Evolutionary conservation across 1,284 basidiomycete species (phyloP).

Genomic region (Paramarasmius palmivorus): DNA sequence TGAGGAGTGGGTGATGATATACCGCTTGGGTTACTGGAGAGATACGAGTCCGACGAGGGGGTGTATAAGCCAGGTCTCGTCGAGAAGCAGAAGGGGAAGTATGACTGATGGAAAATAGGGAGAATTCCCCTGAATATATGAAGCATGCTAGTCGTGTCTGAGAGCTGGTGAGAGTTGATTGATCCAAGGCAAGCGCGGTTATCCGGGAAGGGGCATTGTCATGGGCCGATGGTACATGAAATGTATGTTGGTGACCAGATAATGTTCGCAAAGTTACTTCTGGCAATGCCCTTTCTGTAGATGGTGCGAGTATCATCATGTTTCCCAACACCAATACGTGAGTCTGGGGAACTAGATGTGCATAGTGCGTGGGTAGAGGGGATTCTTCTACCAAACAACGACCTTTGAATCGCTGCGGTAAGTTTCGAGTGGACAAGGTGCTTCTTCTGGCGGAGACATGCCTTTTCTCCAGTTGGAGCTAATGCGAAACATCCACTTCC

Average conservation of each 20-base stretch:
- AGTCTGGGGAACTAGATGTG: slow-evolving; percentile 15
- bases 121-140: slow-evolving; percentile 68
- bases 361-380: not conserved
- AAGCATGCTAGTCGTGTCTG: slow-evolving; percentile 57
- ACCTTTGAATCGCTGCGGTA: slow-evolving; percentile 35
- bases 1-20: slow-evolving; percentile 75
- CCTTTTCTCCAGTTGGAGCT: slow-evolving; percentile 79
- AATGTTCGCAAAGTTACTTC: slow-evolving; percentile 10
- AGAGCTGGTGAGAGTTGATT: slow-evolving; percentile 53
- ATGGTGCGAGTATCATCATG: slow-evolving; percentile 14
- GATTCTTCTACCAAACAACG: slow-evolving; percentile 51
- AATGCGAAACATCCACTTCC: slow-evolving; percentile 85
- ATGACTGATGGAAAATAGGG: slow-evolving; percentile 53
- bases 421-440: slow-evolving; percentile 6
- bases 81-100: slow-evolving; percentile 39
- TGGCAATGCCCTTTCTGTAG: slow-evolving; percentile 20
- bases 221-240: slow-evolving; percentile 29
- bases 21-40: slow-evolving; percentile 61
- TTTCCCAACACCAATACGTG: slow-evolving; percentile 33
- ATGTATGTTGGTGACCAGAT: slow-evolving; percentile 24
- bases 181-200: slow-evolving; percentile 67
- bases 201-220: slow-evolving; percentile 36
- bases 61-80: slow-evolving; percentile 49
- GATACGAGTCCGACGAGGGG: slow-evolving; percentile 40
- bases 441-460: slow-evolving; percentile 29